Evolutionary conservation across 345 rosid genomes (phyloP), one percentile per base, ranked within the genome.

Genomic region (Acer negundo): DNA sequence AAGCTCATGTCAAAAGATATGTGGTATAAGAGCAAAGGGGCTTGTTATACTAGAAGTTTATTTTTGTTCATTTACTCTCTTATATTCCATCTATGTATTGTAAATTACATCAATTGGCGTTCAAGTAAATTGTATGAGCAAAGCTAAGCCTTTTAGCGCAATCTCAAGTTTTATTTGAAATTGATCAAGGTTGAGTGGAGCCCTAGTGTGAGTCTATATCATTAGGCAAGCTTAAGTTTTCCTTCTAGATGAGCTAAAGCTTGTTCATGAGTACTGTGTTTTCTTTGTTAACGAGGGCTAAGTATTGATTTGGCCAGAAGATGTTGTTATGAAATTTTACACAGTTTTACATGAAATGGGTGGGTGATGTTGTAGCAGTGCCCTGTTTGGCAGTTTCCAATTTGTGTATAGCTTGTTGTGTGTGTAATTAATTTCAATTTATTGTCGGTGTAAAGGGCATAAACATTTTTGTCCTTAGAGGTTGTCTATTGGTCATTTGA

Each of bases 221-320:
- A 67, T 13, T 20, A 24, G 42, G 72, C 70, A 22, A 17, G 44
- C 44, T 70, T 65, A 66, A 24, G 62, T 62, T 66, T 72, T 51
- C 24, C 35, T 74, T 72, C 40, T n/a, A 62, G 77, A 69, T 69
- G 56, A 40, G 61, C 47, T 47, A 20, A 78, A 58, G 51, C 44
- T 40, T 40, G 44, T 40, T 40, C 44, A 40, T 40, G 46, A 3
- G 26, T 8, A 46, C 1, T 47, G 49, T 59, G 31, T 6, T 38
- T 58, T n/a, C 40, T 20, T 59, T 40, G 22, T 20, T 42, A 40
- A 23, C 47, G 9, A 44, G 24, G 62, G 20, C 58, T 1, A 2
- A 61, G 7, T 28, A 2, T 28, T 28, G 31, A 28, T 2, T 28
- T 28, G 31, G 31, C 31, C 31, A 3, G 31, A 28, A 28, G 31